Base-by-base conservation (phyloP, 257 asterid species). In the Salvia rosmarinus region DNA sequence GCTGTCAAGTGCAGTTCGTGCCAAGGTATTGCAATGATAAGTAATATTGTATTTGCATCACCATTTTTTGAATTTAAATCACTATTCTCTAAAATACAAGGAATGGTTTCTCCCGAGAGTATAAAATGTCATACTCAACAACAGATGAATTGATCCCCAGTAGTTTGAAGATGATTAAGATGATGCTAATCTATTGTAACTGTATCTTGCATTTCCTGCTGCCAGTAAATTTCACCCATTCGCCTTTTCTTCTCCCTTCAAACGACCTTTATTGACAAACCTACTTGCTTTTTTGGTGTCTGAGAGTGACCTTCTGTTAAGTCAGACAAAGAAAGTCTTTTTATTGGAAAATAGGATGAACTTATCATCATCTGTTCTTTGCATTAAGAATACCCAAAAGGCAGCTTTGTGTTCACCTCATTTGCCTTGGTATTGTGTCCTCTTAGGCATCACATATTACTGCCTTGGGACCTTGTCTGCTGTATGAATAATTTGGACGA, bases 1-100 rank as follows among this genome's bases (percentile, higher is more conserved):
- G 90, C 84, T 34, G 85, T 86, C 79, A 82, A 75, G 81, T 92
- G 98, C 85, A 78, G 78, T 79, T 75, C 77, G 64, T 92, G 98
- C 81, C 84, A 90, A 90, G 98, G 96, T 92, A 88, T 42, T 70
- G 67, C 19, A 66, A 49, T 55, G 35, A 54, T 57, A 58, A 34
- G 23, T 68, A 67, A 32, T 78, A n/a, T 49, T 65, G 42, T 64
- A 64, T 62, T 47, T 42, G 30, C 54, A 21, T 51, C 35, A 50
- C 10, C 11, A 4, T 47, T 11, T n/a, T 52, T 70, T 77, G 46
- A 21, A 25, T 6, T 12, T 23, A 12, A 32, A 14, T 39, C 55
- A 28, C 40, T 61, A 16, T 47, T 51, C 32, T 28, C 40, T 20
- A 61, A 71, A 65, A 42, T 37, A 57, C 34, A 35, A 71, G 66